Percentiles rank a stretch among this genome's conserved stretches.
Evolutionary conservation across 2,329 filamentous ascomycete genomes (phyloP).

Genomic region (Pseudogymnoascus sp.): DNA sequence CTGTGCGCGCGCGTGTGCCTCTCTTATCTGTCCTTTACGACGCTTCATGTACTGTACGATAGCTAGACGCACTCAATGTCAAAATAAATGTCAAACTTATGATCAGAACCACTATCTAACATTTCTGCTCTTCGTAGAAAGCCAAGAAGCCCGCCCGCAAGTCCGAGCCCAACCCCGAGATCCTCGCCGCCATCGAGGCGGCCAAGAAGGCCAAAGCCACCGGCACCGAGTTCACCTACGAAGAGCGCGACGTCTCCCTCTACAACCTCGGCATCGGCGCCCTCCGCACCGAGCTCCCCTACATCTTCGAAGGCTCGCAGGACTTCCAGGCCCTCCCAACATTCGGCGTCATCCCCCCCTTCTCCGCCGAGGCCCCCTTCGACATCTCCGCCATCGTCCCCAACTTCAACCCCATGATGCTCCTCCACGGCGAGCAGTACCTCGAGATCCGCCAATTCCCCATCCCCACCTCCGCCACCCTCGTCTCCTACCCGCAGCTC

Average conservation of each 20-base stretch:
- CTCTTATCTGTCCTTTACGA: background rate
- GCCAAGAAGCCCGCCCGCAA: slow-evolving; percentile 12
- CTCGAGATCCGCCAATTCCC: slow-evolving; percentile 90
- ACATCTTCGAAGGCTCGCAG: slow-evolving; percentile 85
- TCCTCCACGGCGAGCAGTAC: slow-evolving; percentile 97
- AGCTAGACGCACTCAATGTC: slow-evolving; percentile 6
- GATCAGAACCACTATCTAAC: slow-evolving; percentile 3
- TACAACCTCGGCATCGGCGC: slow-evolving; percentile 95
- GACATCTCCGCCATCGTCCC: slow-evolving; percentile 75
- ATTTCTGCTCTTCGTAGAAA: slow-evolving; percentile 23
- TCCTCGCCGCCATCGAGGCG: slow-evolving; percentile 67
- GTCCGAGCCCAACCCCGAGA: slow-evolving; percentile 44
- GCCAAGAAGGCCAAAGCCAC: slow-evolving; percentile 65
- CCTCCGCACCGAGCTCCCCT: slow-evolving; percentile 78
- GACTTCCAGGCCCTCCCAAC: slow-evolving; percentile 91
- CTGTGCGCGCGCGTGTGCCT: background rate
- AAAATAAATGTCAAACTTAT: slow-evolving; percentile 9
- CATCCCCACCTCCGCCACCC: slow-evolving; percentile 74
- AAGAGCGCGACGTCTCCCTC: slow-evolving; percentile 81
- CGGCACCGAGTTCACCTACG: slow-evolving; percentile 73
- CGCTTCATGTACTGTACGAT: slow-evolving; percentile 8
- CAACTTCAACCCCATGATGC: slow-evolving; percentile 98
- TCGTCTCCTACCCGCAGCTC: slow-evolving; percentile 69
- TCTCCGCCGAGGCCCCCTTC: slow-evolving; percentile 76
- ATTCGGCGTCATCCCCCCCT: slow-evolving; percentile 94